A percentile compares a stretch with the other conserved stretches of the same genome.
Conservation (phyloP, 208 protist genomes). For the Herpetomonas tarakana region DNA sequence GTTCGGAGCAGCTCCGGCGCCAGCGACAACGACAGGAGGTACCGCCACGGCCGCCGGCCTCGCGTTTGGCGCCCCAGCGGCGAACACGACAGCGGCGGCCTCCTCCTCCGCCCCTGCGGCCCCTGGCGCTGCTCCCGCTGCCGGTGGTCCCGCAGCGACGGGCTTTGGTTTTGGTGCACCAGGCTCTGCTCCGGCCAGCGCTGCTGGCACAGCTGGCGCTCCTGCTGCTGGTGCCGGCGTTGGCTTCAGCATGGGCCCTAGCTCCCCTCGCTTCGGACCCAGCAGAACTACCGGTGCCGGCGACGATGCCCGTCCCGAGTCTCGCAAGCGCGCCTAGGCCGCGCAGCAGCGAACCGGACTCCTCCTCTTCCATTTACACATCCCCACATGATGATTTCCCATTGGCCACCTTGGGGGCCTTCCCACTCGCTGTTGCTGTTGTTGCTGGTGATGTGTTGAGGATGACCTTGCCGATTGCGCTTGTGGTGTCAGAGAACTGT, state of each 20-base stretch:
- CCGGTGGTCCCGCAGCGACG: constrained; percentile 8
- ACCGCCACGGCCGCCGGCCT: neutral
- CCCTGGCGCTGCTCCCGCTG: constrained; percentile 14
- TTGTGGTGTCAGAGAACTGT: too few relatives aligned
- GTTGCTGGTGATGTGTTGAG: too few relatives aligned
- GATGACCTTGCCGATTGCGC: too few relatives aligned
- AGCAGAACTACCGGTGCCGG: neutral
- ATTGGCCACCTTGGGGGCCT: too few relatives aligned
- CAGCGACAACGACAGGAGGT: too few relatives aligned
- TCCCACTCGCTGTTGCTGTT: too few relatives aligned
- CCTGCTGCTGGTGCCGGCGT: constrained; percentile 10
- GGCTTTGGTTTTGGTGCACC: constrained; percentile 8
- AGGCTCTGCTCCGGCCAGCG: constrained; percentile 7
- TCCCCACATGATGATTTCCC: too few relatives aligned
- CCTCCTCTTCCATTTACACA: too few relatives aligned
- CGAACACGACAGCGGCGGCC: constrained; percentile 12
- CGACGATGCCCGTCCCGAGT: constrained; percentile 9
- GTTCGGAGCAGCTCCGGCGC: neutral
- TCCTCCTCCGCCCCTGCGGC: constrained; percentile 9
- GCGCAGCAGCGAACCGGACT: neutral
- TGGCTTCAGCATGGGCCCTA: constrained; percentile 7
- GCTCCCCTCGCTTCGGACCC: constrained; percentile 1
- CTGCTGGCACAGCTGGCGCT: constrained; percentile 6
- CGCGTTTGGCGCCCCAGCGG: too few relatives aligned
- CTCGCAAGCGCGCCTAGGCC: constrained; percentile 10